phyloP scores from a whole-genome alignment of 306 rosid genomes.

The Oxytropis ochrocephala region DNA sequence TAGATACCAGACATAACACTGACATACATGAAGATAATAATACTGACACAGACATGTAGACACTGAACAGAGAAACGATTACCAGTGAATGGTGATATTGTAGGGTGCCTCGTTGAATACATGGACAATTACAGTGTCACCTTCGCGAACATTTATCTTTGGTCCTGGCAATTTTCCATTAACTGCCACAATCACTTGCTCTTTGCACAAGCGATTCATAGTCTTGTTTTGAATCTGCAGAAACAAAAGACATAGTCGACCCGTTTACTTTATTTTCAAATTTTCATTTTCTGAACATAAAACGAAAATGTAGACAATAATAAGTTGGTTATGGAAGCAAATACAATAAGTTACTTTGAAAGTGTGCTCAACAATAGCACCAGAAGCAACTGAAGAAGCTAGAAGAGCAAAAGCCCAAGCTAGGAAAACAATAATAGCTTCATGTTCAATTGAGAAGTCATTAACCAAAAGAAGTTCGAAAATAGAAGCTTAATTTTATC shows the following conservation, averaged over 20 bases:
- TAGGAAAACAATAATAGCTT: not conserved
- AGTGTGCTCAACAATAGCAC: not conserved
- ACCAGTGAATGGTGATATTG: slow-evolving; percentile 21
- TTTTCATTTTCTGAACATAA: no score
- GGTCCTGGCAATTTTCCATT: slow-evolving; percentile 24
- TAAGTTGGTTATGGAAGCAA: not conserved
- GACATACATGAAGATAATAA: no score
- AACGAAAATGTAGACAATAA: not conserved
- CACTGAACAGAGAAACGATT: not conserved
- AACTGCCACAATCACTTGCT: slow-evolving; percentile 3
- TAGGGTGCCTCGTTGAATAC: slow-evolving; percentile 11
- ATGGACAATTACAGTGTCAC: slow-evolving; percentile 14
- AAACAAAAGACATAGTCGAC: not conserved
- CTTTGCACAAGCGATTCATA: not conserved
- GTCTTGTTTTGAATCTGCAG: slow-evolving; percentile 1
- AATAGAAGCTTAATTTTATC: not conserved
- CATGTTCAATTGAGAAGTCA: not conserved
- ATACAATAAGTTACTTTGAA: not conserved
- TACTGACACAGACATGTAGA: no score
- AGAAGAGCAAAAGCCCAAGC: not conserved
- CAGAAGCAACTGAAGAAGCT: slow-evolving; percentile 4
- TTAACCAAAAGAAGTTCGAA: not conserved
- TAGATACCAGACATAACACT: no score
- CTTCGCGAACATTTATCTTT: not conserved
- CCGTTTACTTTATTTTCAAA: not conserved